Base-by-base conservation (phyloP, 1,284 basidiomycete species). In the Exsudoporus floridanus region DNA sequence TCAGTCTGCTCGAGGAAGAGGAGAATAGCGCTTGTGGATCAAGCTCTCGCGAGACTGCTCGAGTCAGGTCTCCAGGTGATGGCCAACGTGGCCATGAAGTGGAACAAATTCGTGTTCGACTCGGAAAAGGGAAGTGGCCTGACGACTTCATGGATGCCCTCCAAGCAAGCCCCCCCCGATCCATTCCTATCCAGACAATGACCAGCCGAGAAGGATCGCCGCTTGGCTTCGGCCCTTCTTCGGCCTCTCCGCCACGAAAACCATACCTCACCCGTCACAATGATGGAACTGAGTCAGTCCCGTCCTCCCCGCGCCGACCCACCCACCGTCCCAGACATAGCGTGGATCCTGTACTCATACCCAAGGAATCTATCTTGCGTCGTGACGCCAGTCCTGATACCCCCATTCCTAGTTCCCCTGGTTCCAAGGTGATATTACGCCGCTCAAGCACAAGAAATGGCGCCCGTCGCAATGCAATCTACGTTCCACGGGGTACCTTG, bases 121-220 rank as follows among this genome's bases (percentile, higher is more conserved):
- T 89, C 44, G 82, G 83, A 37, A 87, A 90, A 67, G 88, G 85
- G 52, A 89, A 87, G 68, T 90, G 87, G 86, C 88, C 89, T 1
- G 87, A 90, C 65, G 88, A 90, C 67, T 89, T 89, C 64, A 66
- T 89, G 52, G 81, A 82, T 61, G 81, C 74, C 21, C 80, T 85
- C 59, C 65, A 70, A 50, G 69, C 63, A 53, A 63, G 40, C 30
- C 46, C 67, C 41, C 43, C 66, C 4, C 71, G 63, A 28, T 62
- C 69, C 47, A 70, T 72, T 50, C 62, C 71, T 54, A 62, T 64
- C 60, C 69, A 64, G 53, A 59, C 59, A 41, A 49, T 60, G 39
- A 54, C 59, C 41, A 69, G 67, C 58, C 50, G 50, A 40, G 68
- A 64, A 46, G 69, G 68, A 34, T 50, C 54, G 4, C 58, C 66